These are phyloP conservation scores for Aspergillus proliferans DNA, from an alignment of 2,329 filamentous ascomycete genomes.

Conservation along the genomic window DNA sequence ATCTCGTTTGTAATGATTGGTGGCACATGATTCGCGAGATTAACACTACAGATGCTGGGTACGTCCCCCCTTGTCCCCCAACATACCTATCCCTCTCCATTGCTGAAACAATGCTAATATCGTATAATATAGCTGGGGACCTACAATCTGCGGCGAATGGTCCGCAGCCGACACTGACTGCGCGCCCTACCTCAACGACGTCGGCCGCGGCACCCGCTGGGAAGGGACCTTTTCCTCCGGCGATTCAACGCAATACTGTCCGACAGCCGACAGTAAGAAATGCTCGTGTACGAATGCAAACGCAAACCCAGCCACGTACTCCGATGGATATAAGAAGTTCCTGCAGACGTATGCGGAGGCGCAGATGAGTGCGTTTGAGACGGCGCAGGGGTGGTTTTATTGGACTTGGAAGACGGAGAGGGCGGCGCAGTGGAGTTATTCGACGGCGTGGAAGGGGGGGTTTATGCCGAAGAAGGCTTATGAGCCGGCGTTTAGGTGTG, in stretches of 20 bases:
- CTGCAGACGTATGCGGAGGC: slow-evolving; percentile 86
- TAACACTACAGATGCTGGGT: slow-evolving; percentile 66
- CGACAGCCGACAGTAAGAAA: slow-evolving; percentile 48
- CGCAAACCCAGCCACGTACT: slow-evolving; percentile 62
- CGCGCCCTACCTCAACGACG: slow-evolving; percentile 78
- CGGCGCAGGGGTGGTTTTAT: slow-evolving; percentile 96
- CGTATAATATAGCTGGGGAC: slow-evolving; percentile 58
- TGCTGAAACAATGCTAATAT: background rate
- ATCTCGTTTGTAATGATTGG: slow-evolving; percentile 85
- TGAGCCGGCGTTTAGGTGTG: slow-evolving; percentile 63
- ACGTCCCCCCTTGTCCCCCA: slow-evolving; percentile 10
- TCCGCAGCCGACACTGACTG: slow-evolving; percentile 97
- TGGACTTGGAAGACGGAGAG: slow-evolving; percentile 96
- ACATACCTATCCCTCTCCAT: background rate
- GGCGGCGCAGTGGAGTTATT: slow-evolving; percentile 75
- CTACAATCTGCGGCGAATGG: slow-evolving; percentile 94
- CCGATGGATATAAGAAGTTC: slow-evolving; percentile 72
- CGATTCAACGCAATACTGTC: slow-evolving; percentile 68
- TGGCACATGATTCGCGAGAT: slow-evolving; percentile 67
- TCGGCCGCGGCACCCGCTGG: slow-evolving; percentile 83
- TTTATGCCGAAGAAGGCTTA: slow-evolving; percentile 71
- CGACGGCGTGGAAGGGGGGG: slow-evolving; percentile 62
- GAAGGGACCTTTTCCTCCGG: slow-evolving; percentile 69
- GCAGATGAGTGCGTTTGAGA: slow-evolving; percentile 92
- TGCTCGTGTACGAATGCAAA: slow-evolving; percentile 76